phyloP scores from a whole-genome alignment of 2,329 filamentous ascomycete species.

The Fusarium globosum region DNA sequence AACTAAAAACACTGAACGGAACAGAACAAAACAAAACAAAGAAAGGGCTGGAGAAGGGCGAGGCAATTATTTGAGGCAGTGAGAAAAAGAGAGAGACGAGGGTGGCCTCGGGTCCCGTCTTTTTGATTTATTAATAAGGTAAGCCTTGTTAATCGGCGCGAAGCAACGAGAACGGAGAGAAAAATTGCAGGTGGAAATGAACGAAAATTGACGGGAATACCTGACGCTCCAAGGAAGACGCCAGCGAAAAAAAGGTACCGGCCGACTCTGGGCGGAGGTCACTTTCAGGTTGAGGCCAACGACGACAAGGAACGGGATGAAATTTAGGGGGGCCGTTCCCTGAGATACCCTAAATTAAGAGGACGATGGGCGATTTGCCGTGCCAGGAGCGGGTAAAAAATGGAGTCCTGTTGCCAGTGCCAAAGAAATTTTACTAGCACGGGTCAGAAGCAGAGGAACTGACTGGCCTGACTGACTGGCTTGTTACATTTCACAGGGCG shows the following conservation, averaged over 20 bases:
- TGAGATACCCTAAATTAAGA: conserved; percentile 41
- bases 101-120: conserved; percentile 8
- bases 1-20: conserved; percentile 1
- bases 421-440: conserved; percentile 42
- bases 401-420: conserved; percentile 26
- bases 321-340: conserved; percentile 29
- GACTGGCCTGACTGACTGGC: conserved; percentile 15
- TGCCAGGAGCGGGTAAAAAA: conserved; percentile 46
- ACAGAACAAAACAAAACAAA: not conserved
- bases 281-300: conserved; percentile 37
- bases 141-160: conserved; percentile 32
- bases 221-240: conserved; percentile 7
- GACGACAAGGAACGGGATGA: conserved; percentile 41
- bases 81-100: not conserved
- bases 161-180: conserved; percentile 27
- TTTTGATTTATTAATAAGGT: conserved; percentile 36
- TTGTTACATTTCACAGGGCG: conserved; percentile 38
- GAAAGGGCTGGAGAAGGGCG: conserved; percentile 11
- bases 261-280: not conserved
- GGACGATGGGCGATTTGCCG: conserved; percentile 31
- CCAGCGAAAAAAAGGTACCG: conserved; percentile 10
- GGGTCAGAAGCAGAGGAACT: conserved; percentile 28
- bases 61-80: conserved; percentile 7
- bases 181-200: conserved; percentile 13
- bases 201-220: conserved; percentile 7